Evolutionary conservation across 2,329 filamentous ascomycete genomes (phyloP).

Genomic region (Hypoxylon sp.): DNA sequence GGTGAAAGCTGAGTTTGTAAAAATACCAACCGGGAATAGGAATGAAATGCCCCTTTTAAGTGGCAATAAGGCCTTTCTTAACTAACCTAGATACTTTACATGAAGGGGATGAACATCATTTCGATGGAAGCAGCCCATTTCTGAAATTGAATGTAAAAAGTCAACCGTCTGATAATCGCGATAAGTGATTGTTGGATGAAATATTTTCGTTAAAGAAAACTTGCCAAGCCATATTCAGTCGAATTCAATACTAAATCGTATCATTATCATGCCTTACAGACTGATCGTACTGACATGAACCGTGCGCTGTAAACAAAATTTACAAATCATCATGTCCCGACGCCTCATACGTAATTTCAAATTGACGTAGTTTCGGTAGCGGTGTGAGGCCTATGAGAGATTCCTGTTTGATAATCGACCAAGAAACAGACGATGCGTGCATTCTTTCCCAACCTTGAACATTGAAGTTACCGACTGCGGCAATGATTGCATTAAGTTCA

Average conservation of each 20-base stretch:
- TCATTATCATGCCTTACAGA: constrained; percentile 41
- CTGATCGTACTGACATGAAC: constrained; percentile 25
- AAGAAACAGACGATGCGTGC: constrained; percentile 17
- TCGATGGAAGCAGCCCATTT: not conserved
- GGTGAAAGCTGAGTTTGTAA: not conserved
- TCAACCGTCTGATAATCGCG: not conserved
- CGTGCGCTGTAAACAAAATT: constrained; percentile 3
- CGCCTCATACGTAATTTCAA: constrained; percentile 31
- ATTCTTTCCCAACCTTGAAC: constrained; percentile 7
- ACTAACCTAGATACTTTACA: too few relatives aligned
- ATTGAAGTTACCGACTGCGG: not conserved
- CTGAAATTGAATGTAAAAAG: constrained; percentile 5
- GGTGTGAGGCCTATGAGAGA: constrained; percentile 35
- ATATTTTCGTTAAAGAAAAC: constrained; percentile 18
- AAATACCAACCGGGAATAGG: not conserved
- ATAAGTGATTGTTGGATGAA: constrained; percentile 6
- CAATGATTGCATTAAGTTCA: not conserved
- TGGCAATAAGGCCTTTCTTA: not conserved
- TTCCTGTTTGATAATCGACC: constrained; percentile 28
- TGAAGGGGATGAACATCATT: too few relatives aligned
- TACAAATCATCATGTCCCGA: constrained; percentile 5
- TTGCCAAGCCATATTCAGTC: constrained; percentile 33
- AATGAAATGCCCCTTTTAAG: not conserved
- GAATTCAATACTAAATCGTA: constrained; percentile 43
- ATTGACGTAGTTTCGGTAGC: constrained; percentile 17